Percentiles rank a stretch among this genome's conserved stretches.
These are phyloP conservation scores for Vigna reflexopilosa DNA, from an alignment of 306 rosid genomes.

Conservation along the genomic window DNA sequence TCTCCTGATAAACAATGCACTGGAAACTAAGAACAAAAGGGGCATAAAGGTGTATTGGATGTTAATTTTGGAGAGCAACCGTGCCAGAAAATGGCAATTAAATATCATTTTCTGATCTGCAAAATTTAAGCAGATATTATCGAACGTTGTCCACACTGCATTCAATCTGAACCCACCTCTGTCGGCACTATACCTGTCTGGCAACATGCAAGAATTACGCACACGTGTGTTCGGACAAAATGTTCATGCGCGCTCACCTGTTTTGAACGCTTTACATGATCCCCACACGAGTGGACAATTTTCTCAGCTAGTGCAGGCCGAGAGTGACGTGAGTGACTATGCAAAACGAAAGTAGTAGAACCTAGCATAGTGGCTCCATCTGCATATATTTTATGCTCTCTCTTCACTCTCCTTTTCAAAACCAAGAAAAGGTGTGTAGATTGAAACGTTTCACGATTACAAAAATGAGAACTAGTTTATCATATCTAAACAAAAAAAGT, in stretches of 20 bases:
- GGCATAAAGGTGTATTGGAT: constrained; percentile 20
- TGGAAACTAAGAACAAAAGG: constrained; percentile 30
- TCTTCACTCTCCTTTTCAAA: neutral
- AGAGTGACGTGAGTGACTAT: constrained; percentile 16
- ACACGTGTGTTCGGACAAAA: constrained; percentile 56
- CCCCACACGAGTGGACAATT: constrained; percentile 57
- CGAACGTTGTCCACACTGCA: constrained; percentile 39
- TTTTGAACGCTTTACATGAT: constrained; percentile 39
- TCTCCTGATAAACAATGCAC: constrained; percentile 14
- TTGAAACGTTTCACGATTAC: neutral
- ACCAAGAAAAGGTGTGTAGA: neutral
- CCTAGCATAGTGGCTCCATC: neutral
- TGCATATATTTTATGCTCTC: neutral
- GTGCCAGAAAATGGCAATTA: constrained; percentile 42
- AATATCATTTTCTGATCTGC: constrained; percentile 19
- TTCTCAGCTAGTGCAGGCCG: constrained; percentile 22
- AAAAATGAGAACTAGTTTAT: too few species aligned
- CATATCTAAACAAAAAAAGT: too few species aligned
- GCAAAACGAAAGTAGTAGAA: neutral
- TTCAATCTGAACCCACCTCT: constrained; percentile 51
- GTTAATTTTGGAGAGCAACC: constrained; percentile 24
- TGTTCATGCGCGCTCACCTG: constrained; percentile 53
- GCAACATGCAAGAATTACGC: constrained; percentile 36
- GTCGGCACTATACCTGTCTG: constrained; percentile 59
- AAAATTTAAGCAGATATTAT: constrained; percentile 32